Base-by-base conservation (phyloP, 2,329 filamentous ascomycete species). In the Arthroderma sp. region DNA sequence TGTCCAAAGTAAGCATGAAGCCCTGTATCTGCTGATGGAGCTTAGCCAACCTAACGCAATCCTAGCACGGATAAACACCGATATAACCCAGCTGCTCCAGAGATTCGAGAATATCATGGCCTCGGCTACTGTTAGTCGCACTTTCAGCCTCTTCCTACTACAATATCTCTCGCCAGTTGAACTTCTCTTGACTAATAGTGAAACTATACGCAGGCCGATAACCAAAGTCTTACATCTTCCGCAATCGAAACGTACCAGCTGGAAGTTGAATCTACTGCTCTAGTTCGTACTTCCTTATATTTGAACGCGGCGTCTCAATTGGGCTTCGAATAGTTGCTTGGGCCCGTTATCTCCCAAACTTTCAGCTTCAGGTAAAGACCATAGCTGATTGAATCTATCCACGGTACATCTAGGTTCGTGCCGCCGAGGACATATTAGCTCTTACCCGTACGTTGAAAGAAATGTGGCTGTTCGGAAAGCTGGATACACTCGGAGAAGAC, bases 381-480 rank as follows among this genome's bases (percentile, higher is more conserved):
- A 22, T 22, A 3, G 15, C 15, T 22, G 15, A 22, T 22, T 3
- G 15, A 22, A 22, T 22, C 15, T 3, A 22, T 37, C 40, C 27
- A 32, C 30, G 22, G 11, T 38, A 15, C 22, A 4, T 42, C 9
- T 47, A 75, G 76, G 72, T 80, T 50, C 73, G 74, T 46, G 71
- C 75, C 1, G 72, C 74, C 9, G 78, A 83, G 62, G 77, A 81
- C 44, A 66, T 80, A 7, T 68, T 79, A 47, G 69, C 71, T 8
- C 58, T 82, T 9, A 78, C 75, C 28, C 71, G 78, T 22, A 69
- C 72, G 28, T 66, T 83, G 62, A 80, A 82, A 56, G 78, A 82
- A 56, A 67, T 77, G 22, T 82, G 79, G 79, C 65, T 82, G 4
- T 81, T 80, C 53, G 79, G 79, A 3, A 74, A 75, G 46, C 66